Evolutionary conservation across 176 grass and related monocot genomes (phyloP).

Genomic region (Raddia guianensis): DNA sequence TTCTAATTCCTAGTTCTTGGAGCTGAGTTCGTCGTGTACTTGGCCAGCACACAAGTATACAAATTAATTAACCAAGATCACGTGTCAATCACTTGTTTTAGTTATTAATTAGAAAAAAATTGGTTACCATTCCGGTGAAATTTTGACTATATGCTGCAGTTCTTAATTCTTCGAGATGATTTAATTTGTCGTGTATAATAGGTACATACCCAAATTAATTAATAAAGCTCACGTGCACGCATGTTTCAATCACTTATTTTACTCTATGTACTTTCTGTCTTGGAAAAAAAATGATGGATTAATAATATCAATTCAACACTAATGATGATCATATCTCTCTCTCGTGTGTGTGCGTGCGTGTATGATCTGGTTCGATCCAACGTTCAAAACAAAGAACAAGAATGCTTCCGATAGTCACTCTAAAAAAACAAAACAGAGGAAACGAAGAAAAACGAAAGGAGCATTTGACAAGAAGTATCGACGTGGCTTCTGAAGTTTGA

Average conservation of each 20-base stretch:
- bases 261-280: neutral
- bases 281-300: too few relatives aligned
- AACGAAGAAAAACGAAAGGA: neutral
- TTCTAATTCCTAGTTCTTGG: neutral
- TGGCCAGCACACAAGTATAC: neutral
- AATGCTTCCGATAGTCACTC: neutral
- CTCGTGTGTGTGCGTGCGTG: neutral
- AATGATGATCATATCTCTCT: too few relatives aligned
- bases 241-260: neutral
- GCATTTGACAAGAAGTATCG: neutral
- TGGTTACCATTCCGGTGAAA: too few relatives aligned
- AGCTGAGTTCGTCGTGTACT: neutral
- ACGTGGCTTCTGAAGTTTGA: neutral
- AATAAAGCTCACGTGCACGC: neutral
- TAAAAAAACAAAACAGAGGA: neutral
- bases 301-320: neutral
- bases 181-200: neutral
- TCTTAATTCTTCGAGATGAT: neutral
- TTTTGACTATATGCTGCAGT: too few relatives aligned
- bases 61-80: neutral
- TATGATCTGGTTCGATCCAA: too few relatives aligned
- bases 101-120: too few relatives aligned
- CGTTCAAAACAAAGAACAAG: neutral
- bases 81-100: neutral
- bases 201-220: neutral